Evolutionary conservation across 345 rosid species (phyloP).

Genomic region (Corymbia maculata): DNA sequence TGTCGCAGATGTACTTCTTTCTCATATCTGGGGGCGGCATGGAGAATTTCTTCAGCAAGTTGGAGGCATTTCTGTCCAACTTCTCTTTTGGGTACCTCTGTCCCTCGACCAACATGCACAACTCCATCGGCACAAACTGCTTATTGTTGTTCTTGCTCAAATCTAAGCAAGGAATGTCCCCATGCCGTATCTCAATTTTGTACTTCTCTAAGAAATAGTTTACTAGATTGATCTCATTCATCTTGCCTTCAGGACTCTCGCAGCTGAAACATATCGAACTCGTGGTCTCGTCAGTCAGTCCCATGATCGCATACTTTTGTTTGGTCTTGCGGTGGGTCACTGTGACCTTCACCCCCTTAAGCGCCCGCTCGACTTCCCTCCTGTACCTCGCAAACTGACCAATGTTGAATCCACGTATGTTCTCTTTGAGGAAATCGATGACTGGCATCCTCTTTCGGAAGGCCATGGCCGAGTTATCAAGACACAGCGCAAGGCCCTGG

Average conservation of each 20-base stretch:
- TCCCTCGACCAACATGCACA: slow-evolving; percentile 65
- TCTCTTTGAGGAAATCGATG: slow-evolving; percentile 37
- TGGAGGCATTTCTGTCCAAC: slow-evolving; percentile 28
- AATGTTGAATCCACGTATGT: slow-evolving; percentile 20
- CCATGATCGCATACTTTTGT: slow-evolving; percentile 41
- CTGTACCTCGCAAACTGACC: slow-evolving; percentile 10
- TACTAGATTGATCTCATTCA: slow-evolving; percentile 17
- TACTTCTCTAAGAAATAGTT: slow-evolving; percentile 62
- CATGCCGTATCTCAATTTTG: slow-evolving; percentile 20
- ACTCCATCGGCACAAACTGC: slow-evolving; percentile 75
- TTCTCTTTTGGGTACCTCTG: slow-evolving; percentile 74
- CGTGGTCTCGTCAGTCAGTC: slow-evolving; percentile 39
- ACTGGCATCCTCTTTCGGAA: slow-evolving; percentile 58
- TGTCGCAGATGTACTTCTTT: slow-evolving; percentile 25
- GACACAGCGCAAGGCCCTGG: slow-evolving; percentile 61
- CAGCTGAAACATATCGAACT: slow-evolving; percentile 17
- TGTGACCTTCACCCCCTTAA: slow-evolving; percentile 46
- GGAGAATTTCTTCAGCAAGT: slow-evolving; percentile 33
- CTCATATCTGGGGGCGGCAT: slow-evolving; percentile 37
- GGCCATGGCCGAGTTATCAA: slow-evolving; percentile 71
- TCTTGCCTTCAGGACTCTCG: slow-evolving; percentile 35
- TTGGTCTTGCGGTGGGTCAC: slow-evolving; percentile 60
- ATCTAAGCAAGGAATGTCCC: slow-evolving; percentile 67
- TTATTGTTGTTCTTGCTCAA: slow-evolving; percentile 37
- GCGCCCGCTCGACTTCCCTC: slow-evolving; percentile 24